Percentiles rank a stretch among this genome's conserved stretches.
Conservation (phyloP, 805 yeast species). For the Myxozyma kluyveri region DNA sequence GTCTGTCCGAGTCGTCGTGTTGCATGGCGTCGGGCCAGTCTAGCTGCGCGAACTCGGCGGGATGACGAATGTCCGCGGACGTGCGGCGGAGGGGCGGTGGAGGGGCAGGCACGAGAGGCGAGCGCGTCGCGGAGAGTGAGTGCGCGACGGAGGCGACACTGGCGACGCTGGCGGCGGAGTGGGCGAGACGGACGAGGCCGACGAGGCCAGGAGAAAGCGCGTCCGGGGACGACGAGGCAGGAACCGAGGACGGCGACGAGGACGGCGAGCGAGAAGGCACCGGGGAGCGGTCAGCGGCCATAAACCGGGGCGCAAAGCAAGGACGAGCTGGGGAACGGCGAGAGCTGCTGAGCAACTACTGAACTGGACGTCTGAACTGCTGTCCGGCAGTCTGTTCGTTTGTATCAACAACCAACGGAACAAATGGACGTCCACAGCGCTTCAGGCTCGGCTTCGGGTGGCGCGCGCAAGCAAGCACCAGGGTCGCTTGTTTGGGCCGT, state of each 20-base stretch:
- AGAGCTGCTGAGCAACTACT: too few relatives aligned
- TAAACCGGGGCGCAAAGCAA: too few relatives aligned
- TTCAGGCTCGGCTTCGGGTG: too few relatives aligned
- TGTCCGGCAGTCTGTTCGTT: too few relatives aligned
- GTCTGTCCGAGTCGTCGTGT: conserved; percentile 5
- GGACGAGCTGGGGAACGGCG: too few relatives aligned
- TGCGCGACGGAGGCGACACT: neutral
- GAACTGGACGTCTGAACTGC: too few relatives aligned
- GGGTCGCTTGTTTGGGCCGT: too few relatives aligned
- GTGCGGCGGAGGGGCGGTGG: conserved; percentile 4
- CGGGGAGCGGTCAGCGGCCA: neutral
- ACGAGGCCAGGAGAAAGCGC: neutral
- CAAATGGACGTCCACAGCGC: too few relatives aligned
- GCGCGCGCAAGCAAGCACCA: too few relatives aligned
- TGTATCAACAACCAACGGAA: too few relatives aligned
- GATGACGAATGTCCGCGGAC: neutral
- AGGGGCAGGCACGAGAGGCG: conserved; percentile 13
- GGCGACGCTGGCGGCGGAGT: neutral
- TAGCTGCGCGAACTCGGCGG: neutral
- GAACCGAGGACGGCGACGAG: neutral
- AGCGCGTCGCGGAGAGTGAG: conserved; percentile 11
- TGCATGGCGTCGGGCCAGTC: neutral
- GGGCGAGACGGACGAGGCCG: neutral
- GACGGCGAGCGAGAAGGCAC: neutral
- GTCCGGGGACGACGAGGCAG: neutral